Evolutionary conservation across 805 yeast genomes (phyloP), one percentile per base, ranked within the genome.

Genomic region (Wickerhamomyces chambardii): DNA sequence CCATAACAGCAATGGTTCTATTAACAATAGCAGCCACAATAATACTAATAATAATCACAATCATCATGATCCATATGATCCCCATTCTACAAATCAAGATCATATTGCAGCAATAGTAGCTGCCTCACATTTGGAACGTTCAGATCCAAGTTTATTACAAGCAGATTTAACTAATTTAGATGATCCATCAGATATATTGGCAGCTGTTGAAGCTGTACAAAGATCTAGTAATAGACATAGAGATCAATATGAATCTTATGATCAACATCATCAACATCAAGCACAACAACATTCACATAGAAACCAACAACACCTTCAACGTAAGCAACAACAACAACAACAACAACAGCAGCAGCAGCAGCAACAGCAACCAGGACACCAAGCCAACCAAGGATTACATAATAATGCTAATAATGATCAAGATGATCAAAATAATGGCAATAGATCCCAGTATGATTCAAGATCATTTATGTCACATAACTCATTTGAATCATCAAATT

Each of bases 191-290:
- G 47, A 45, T 17, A 36, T 48, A 10, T 61, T 76, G 14, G 64
- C 71, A 24, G 81, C 74, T 9, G 82, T 75, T 5, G 78, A 75
- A 39, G 73, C 73, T 30, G 79, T 74, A 2, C 75, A 70, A 21
- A 39, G 48, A 31, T 24, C 38, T n/a, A 40, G 45, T 10, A 41
- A 46, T 11, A 50, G 45, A 27, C 36, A 45, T 17, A 46, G 28
- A 12, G 49, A 45, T 8, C 47, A 41, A 14, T 47, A 42, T 18
- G 43, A 42, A 4, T 43, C 42, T n/a, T 32, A 30, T 16, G 46
- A 43, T 7, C 44, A 40, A 8, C 44, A 41, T 26, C 44, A 41
- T 26, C 49, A 43, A n/a, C 47, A 34, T 16, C 7, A 4, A 30
- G 28, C 24, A 38, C 6, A 11, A 11, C 14, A 24, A 8, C 12